Conservation (phyloP, 768 basidiomycete species). For the Hericium coralloides region DNA sequence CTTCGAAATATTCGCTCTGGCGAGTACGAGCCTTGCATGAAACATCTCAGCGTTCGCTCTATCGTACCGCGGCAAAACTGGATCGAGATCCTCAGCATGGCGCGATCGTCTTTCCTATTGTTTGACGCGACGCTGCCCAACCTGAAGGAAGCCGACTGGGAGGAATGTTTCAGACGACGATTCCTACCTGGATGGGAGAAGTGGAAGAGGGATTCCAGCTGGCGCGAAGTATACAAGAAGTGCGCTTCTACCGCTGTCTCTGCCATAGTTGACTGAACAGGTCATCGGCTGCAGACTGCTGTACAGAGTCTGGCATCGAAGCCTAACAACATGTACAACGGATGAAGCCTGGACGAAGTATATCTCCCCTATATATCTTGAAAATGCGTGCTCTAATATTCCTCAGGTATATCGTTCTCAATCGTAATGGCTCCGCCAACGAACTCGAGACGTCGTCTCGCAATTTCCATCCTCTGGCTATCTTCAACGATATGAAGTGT, state of each 20-base stretch:
- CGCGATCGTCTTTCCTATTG: conserved; percentile 51
- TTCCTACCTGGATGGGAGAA: conserved; percentile 73
- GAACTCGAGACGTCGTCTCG: conserved; percentile 61
- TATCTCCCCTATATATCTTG: conserved; percentile 12
- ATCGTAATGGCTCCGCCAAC: conserved; percentile 69
- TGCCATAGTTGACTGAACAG: conserved; percentile 5
- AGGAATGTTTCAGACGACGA: conserved; percentile 60
- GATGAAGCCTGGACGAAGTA: conserved; percentile 84
- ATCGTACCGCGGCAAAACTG: conserved; percentile 72
- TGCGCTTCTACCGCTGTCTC: conserved; percentile 24
- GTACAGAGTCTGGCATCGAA: conserved; percentile 61
- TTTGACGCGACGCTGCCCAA: conserved; percentile 64
- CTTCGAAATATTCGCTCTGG: conserved; percentile 40
- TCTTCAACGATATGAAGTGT: conserved; percentile 77
- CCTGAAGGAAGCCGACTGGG: conserved; percentile 58
- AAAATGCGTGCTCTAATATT: not conserved
- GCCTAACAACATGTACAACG: conserved; percentile 56
- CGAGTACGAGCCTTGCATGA: conserved; percentile 42
- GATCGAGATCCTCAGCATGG: conserved; percentile 66
- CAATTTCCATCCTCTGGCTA: conserved; percentile 50
- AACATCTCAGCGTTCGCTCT: conserved; percentile 50
- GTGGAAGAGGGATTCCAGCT: conserved; percentile 53
- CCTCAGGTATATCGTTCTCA: conserved; percentile 61
- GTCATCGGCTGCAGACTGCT: conserved; percentile 36
- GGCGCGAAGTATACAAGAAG: conserved; percentile 65